phyloP scores from a whole-genome alignment of 2,329 filamentous ascomycete species.

The Aspergillus fischeri region DNA sequence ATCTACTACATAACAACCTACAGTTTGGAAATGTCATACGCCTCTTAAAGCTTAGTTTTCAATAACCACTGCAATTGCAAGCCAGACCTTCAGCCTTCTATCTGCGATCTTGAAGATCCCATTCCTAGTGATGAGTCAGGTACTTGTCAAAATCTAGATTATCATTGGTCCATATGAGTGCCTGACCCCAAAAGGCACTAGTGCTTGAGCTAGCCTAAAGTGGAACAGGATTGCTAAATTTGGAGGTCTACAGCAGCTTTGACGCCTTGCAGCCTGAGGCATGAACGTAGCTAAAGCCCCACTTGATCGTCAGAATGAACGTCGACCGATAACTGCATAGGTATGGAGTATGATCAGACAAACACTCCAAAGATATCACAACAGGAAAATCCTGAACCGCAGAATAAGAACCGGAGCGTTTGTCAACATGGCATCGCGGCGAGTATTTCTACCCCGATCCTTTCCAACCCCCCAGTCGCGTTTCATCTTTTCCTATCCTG shows the following conservation, averaged over 20 bases:
- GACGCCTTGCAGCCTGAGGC: not conserved
- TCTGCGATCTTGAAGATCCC: not conserved
- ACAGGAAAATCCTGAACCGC: not conserved
- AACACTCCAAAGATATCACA: not conserved
- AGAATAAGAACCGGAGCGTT: not conserved
- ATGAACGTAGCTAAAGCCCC: not conserved
- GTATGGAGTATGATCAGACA: not conserved
- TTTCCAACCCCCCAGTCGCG: not conserved
- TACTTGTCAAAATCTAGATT: not conserved
- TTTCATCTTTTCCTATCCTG: not conserved
- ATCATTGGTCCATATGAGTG: not conserved
- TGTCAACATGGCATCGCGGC: constrained; percentile 17
- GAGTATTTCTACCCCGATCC: constrained; percentile 7
- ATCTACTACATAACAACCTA: not conserved
- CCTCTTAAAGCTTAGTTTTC: not conserved
- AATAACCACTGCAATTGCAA: not conserved
- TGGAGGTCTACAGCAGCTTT: not conserved
- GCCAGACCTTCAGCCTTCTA: not conserved
- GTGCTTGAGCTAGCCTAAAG: not conserved
- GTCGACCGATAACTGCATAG: not conserved
- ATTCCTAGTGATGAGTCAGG: not conserved
- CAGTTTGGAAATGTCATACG: not conserved
- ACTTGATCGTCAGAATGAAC: not conserved
- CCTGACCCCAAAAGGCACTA: not conserved
- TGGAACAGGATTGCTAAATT: not conserved